Evolutionary conservation across 768 basidiomycete genomes (phyloP), one percentile per base, ranked within the genome.

Genomic region (Boletus patriciae): DNA sequence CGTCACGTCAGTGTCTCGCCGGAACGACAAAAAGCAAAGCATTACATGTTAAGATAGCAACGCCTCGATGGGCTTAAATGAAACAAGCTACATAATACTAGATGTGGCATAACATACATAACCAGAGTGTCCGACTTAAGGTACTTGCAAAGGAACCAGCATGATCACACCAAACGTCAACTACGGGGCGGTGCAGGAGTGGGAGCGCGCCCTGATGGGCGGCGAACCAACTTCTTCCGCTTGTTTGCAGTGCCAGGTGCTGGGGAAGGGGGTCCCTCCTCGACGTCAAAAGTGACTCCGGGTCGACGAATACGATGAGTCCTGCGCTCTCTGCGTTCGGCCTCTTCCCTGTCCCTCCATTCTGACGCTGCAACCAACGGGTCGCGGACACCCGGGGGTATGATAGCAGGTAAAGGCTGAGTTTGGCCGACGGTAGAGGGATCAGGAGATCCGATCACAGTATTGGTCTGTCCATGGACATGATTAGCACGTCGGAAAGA

Each of bases 381-480:
- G 67, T 92, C 90, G 49, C 88, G 83, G 46, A 78, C 62, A 15
- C 80, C 84, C 5, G 87, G 88, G 12, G 82, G 79, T 36, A 66
- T 45, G 21, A 72, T 47, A 6, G 45, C 66, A 25, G 80, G 79
- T 33, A 78, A 62, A 5, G 81, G 78, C 31, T 76, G 75, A 36
- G 80, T 83, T 38, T 80, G 80, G 65, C 88, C 85, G 59, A 83
- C 75, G 64, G 83, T 79, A 3, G 90, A 92, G 18, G 83, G 81
- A 13, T 84, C 87, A 6, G 90, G 90, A 4, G 87, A 88, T 16
- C 87, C 88, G 27, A 91, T 70, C 43, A 88, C 82, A 27, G 90
- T 90, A 63, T 84, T 91, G 16, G 84, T 72, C 86, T 87, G 37
- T 46, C 42, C 5, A 62, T 12, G 50, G 48, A 38, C 46, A 52